Evolutionary conservation across 352 stramenopile genomes (phyloP), one percentile per base, ranked within the genome.

Genomic region (Pythium graminicola): DNA sequence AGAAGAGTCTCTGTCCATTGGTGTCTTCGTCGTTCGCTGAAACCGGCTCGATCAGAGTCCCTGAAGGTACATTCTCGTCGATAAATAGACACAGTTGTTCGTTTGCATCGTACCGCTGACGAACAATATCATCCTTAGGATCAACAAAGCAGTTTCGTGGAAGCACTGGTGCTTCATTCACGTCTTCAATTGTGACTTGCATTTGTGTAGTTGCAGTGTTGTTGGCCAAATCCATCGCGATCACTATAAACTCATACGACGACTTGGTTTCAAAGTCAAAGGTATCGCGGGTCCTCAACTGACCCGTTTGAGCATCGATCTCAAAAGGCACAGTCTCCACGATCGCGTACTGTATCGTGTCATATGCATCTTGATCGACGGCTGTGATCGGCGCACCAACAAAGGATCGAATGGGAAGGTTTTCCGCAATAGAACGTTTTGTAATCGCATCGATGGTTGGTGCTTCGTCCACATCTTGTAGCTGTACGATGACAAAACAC

Each of bases 91-190:
- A 85, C 2, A 83, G 51, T 16, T 85, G 67, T 11, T 73, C 43
- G 50, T 85, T 85, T 3, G 33, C 50, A 45, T 82, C 65, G 35
- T 66, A 72, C 6, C 63, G 67, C 33, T 83, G 48, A 14, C 60
- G 64, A 6, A 55, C 38, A 0, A 58, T 54, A 5, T 67, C 58
- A 38, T 73, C 52, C 6, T 63, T 38, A 10, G 41, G 1, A 29
- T 70, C 57, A 6, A 85, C 68, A 42, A 64, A 72, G 52, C 74
- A 85, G 28, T 82, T 85, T 14, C 74, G 67, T 23, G 57, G 44
- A 9, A 85, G 52, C 14, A 52, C 24, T 10, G 74, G 72, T 1
- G 50, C 28, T 48, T 83, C 74, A 32, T 85, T 85, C 8, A 76
- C 31, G 43, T 85, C 72, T 19, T 73, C 20, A 5, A 83, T 35